Evolutionary conservation across 768 basidiomycete species (phyloP), one percentile per base, ranked within the genome.

Genomic region (Boletus edulis): DNA sequence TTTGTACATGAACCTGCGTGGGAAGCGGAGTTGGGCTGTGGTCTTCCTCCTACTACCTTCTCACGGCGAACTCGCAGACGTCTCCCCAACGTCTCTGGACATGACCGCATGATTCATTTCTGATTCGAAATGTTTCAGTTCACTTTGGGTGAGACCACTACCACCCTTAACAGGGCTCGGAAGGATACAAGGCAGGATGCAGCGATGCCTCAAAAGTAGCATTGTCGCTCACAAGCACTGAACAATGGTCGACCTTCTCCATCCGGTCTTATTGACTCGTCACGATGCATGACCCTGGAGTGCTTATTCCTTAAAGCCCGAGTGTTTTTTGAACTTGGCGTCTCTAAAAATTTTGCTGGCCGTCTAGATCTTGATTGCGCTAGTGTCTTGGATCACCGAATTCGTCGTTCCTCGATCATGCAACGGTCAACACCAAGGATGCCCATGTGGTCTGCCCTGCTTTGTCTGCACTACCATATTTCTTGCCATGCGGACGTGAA

Each of bases 1-100:
- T 54, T 69, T 69, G 61, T 63, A 52, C 67, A 68, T 54, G 13
- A 10, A 4, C 18, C n/a, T 20, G 46, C 24, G 44, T 45, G 44
- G 24, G 44, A 45, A 45, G 44, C 42, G 29, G 34, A 35, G 12
- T 14, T 13, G 34, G 29, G 29, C 24, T 24, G 29, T 8, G 8
- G 29, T 29, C 29, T 29, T 29, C 29, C 29, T 29, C 29, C 29
- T 24, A 24, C 29, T 24, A 24, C 24, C 24, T 24, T 24, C n/a
- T n/a, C n/a, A n/a, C n/a, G n/a, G n/a, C n/a, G n/a, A n/a, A n/a
- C n/a, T n/a, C n/a, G n/a, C n/a, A n/a, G n/a, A 27, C 27, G 27
- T 3, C 27, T 27, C 27, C 27, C 27, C 27, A 27, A 29, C 27
- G 27, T 9, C 9, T 8, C 27, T 1, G 27, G 1, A 29, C 9